A percentile compares a stretch with the other conserved stretches of the same genome.
Evolutionary conservation across 148 eudicot species (phyloP).

Genomic region (Spergularia marina): DNA sequence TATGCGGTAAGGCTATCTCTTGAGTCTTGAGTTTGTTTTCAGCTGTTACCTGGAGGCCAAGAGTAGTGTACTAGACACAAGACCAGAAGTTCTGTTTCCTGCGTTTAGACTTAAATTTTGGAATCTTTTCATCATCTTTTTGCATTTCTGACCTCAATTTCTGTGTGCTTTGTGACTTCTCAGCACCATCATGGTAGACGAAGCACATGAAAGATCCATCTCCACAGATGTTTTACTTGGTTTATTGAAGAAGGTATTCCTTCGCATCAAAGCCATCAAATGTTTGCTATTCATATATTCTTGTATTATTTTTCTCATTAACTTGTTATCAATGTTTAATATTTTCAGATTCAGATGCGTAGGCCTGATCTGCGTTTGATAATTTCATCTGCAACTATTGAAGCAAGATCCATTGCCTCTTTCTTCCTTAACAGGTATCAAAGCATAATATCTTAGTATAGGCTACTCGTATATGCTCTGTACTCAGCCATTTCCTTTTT

Average conservation of each 20-base stretch:
- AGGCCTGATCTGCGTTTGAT: slow-evolving; percentile 86
- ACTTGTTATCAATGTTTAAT: slow-evolving; percentile 9
- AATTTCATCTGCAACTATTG: slow-evolving; percentile 96
- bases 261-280: neutral
- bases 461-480: neutral
- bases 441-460: neutral
- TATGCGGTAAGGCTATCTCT: neutral
- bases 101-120: neutral
- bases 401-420: slow-evolving; percentile 89
- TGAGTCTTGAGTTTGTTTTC: neutral
- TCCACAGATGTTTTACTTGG: slow-evolving; percentile 90
- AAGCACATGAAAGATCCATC: slow-evolving; percentile 98
- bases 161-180: slow-evolving; percentile 13
- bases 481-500: neutral
- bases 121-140: neutral
- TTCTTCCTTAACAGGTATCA: slow-evolving; percentile 68
- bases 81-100: slow-evolving; percentile 5
- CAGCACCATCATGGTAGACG: slow-evolving; percentile 98
- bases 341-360: slow-evolving; percentile 78
- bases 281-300: slow-evolving; percentile 1
- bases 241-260: slow-evolving; percentile 83
- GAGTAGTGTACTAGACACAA: neutral
- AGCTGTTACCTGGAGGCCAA: neutral
- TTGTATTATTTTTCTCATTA: slow-evolving; percentile 3
- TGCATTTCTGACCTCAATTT: neutral